Evolutionary conservation across 2,329 filamentous ascomycete species (phyloP), one percentile per base, ranked within the genome.

Genomic region (Orbilia oligospora): DNA sequence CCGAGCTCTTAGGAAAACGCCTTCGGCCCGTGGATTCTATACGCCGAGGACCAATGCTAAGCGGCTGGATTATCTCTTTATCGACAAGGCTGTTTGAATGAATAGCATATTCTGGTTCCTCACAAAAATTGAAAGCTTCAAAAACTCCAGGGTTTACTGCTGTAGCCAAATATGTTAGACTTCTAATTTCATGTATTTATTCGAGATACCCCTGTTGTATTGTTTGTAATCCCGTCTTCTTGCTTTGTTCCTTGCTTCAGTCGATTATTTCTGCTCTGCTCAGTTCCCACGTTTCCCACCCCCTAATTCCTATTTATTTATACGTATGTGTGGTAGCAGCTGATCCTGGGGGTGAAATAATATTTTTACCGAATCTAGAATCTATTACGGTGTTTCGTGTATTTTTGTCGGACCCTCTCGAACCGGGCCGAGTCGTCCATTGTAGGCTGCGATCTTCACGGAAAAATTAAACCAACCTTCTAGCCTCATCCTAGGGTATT

Each of bases 21-120:
- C 27, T 36, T n/a, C 16, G 20, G n/a, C 18, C 30, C n/a, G 2
- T 77, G 66, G 61, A 24, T 27, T 44, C 48, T 22, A 1, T 44
- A 49, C 36, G 66, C 66, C n/a, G 67, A 71, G 53, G 61, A 77
- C 1, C 51, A 67, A 38, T 70, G 68, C 48, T 77, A 36, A 71
- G 20, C 8, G 10, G 22, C 24, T 12, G 24, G 24, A 16, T 8
- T 18, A n/a, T 30, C 6, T 3, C 27, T 3, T 30, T 30, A 30
- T 30, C 27, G 27, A 30, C 6, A 38, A 22, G 30, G n/a, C 18
- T 14, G 4, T 16, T 51, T 24, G 1, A 22, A 22, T 14, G 1
- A 41, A 5, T 14, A 3, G 8, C 14, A n/a, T 9, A 14, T 41
- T 58, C 4, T 20, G 6, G n/a, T 5, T 41, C 38, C 5, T n/a